Percentiles rank a stretch among this genome's conserved stretches.
These are phyloP conservation scores for Hansenula sp. DNA, from an alignment of 1,139 yeast species.

Conservation along the genomic window DNA sequence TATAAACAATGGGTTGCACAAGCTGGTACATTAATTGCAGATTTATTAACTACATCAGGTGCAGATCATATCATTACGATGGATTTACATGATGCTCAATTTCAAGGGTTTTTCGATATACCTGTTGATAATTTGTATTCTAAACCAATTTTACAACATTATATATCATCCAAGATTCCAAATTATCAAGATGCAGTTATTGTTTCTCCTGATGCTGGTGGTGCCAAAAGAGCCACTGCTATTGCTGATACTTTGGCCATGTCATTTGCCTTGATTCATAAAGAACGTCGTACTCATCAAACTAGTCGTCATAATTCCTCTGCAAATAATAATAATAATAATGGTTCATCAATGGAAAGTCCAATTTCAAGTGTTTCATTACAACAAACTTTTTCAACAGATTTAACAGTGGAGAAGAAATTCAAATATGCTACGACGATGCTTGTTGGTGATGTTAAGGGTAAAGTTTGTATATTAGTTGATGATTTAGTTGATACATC, in stretches of 20 bases:
- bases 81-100: constrained; percentile 96
- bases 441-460: constrained; percentile 91
- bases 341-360: constrained; percentile 5
- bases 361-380: not conserved
- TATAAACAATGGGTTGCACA: constrained; percentile 96
- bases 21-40: constrained; percentile 89
- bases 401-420: constrained; percentile 24
- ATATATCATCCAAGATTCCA: constrained; percentile 70
- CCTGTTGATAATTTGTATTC: constrained; percentile 91
- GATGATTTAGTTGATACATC: constrained; percentile 96
- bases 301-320: constrained; percentile 2
- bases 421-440: constrained; percentile 64
- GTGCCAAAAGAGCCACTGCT: constrained; percentile 93
- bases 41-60: constrained; percentile 86
- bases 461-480: constrained; percentile 76
- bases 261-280: constrained; percentile 92
- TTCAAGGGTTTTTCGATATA: constrained; percentile 88
- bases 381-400: constrained; percentile 2
- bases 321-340: not conserved
- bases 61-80: constrained; percentile 95
- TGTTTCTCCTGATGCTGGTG: constrained; percentile 96
- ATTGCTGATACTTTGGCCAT: constrained; percentile 88
- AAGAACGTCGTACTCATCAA: constrained; percentile 66
- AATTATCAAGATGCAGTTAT: constrained; percentile 75
- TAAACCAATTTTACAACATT: constrained; percentile 78